These are phyloP conservation scores for Zanthoxylum bungeanum DNA, from an alignment of 345 rosid species.

Conservation along the genomic window DNA sequence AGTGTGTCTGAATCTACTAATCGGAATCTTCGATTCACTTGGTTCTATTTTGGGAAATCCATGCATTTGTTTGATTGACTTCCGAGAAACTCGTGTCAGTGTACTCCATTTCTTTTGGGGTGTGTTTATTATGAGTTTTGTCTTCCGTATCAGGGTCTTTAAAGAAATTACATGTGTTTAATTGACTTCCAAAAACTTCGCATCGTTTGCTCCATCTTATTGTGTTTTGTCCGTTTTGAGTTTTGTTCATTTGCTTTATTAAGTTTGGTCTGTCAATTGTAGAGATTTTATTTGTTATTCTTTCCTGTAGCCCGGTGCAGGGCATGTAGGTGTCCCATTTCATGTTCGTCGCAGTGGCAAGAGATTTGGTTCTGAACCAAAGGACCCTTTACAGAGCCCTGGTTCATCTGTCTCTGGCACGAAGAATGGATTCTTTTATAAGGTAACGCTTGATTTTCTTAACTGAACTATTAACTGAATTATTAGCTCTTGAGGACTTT, in stretches of 20 bases:
- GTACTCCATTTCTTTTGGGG: background rate
- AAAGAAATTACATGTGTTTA: slow-evolving; percentile 4
- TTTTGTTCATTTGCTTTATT: too few species aligned
- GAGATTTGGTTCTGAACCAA: slow-evolving; percentile 31
- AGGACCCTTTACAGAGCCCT: slow-evolving; percentile 45
- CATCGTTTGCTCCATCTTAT: background rate
- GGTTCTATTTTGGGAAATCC: too few species aligned
- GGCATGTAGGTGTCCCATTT: slow-evolving; percentile 35
- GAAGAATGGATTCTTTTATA: slow-evolving; percentile 38
- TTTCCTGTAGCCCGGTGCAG: slow-evolving; percentile 36
- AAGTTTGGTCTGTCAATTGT: background rate
- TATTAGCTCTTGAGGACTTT: background rate
- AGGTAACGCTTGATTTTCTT: slow-evolving; percentile 32
- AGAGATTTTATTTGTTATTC: slow-evolving; percentile 4
- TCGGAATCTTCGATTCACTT: background rate
- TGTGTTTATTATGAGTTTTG: background rate
- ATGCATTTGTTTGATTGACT: slow-evolving; percentile 3
- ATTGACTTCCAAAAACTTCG: slow-evolving; percentile 3
- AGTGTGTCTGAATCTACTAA: background rate
- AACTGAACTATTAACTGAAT: slow-evolving; percentile 13
- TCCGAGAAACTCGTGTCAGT: background rate
- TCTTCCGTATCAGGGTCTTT: background rate
- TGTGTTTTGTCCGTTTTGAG: background rate
- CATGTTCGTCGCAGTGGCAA: slow-evolving; percentile 29
- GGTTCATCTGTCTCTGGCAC: slow-evolving; percentile 31